These are phyloP conservation scores for Penicillium parvum DNA, from an alignment of 495 filamentous ascomycete species.

Conservation along the genomic window DNA sequence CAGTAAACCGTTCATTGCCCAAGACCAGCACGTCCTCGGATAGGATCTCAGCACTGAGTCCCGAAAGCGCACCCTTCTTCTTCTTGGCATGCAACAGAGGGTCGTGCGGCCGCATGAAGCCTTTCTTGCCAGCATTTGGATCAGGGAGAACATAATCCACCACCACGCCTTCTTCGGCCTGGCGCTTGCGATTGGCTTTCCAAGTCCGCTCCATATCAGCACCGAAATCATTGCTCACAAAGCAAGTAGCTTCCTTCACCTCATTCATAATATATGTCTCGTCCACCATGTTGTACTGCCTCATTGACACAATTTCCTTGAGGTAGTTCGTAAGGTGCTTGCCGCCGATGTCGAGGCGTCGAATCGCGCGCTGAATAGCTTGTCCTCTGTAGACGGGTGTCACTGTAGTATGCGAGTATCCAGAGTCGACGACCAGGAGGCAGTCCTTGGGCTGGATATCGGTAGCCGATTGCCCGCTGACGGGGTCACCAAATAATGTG, in stretches of 20 bases:
- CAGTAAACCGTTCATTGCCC: constrained; percentile 85
- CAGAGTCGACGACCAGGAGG: constrained; percentile 81
- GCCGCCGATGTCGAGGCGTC: constrained; percentile 86
- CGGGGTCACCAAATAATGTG: constrained; percentile 52
- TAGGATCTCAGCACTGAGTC: constrained; percentile 50
- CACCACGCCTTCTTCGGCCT: constrained; percentile 63
- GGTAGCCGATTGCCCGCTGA: constrained; percentile 22
- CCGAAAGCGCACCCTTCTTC: constrained; percentile 49
- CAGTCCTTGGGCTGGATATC: constrained; percentile 65
- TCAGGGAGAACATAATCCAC: constrained; percentile 93
- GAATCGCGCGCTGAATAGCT: constrained; percentile 74
- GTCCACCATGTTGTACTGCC: constrained; percentile 91
- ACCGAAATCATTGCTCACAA: constrained; percentile 72
- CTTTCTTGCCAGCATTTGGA: constrained; percentile 70
- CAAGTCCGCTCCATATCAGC: constrained; percentile 75
- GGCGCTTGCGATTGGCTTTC: constrained; percentile 65
- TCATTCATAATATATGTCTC: constrained; percentile 91
- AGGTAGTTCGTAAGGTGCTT: constrained; percentile 94
- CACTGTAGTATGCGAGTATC: constrained; percentile 91
- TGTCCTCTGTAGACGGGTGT: constrained; percentile 78
- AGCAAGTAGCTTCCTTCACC: constrained; percentile 89
- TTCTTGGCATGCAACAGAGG: constrained; percentile 55
- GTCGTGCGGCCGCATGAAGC: constrained; percentile 73
- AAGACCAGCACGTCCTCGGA: constrained; percentile 80
- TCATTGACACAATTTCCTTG: constrained; percentile 80